Evolutionary conservation across 345 rosid species (phyloP), one percentile per base, ranked within the genome.

Genomic region (Fremontodendron californicum): DNA sequence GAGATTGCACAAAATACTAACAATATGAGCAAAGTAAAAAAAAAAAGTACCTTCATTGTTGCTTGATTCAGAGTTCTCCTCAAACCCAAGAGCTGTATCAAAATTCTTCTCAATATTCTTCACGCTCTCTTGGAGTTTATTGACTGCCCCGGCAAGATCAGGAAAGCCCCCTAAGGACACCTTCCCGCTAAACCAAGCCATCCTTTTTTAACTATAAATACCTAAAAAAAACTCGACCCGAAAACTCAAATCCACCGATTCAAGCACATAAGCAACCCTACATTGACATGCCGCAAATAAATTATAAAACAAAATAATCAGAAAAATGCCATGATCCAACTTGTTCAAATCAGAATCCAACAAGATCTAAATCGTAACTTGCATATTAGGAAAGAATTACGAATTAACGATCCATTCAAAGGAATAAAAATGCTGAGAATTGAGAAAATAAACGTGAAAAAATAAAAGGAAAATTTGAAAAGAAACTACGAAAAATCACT

Each of bases 151-250:
- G 18, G 98, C 94, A 49, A 96, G 89, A 94, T 96, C 99, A 62
- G 98, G 94, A 84, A 96, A 96, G 78, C 81, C 84, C 80, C 97
- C 99, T 82, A 96, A 79, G 27, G 91, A 85, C 18, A 96, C 94
- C 81, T 88, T 92, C 77, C 94, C 97, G 78, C 98, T 84, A 86
- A 96, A 96, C 99, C 99, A 96, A 82, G 99, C 97, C 99, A 96
- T 94, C 68, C 29, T 49, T 60, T 45, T 42, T 35, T 71, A 68
- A 73, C 71, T 43, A 35, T 65, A 39, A 46, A 82, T 40, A n/a
- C 43, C 74, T 61, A 75, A 33, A 55, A 55, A 57, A 55, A 79
- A 73, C 35, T 62, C 65, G 70, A 79, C 74, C 76, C 63, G 5
- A 51, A 60, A 31, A 67, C 83, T 78, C 83, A 69, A 75, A 76